Evolutionary conservation across 1,284 basidiomycete species (phyloP).

Genomic region (Ustilago bromivora): DNA sequence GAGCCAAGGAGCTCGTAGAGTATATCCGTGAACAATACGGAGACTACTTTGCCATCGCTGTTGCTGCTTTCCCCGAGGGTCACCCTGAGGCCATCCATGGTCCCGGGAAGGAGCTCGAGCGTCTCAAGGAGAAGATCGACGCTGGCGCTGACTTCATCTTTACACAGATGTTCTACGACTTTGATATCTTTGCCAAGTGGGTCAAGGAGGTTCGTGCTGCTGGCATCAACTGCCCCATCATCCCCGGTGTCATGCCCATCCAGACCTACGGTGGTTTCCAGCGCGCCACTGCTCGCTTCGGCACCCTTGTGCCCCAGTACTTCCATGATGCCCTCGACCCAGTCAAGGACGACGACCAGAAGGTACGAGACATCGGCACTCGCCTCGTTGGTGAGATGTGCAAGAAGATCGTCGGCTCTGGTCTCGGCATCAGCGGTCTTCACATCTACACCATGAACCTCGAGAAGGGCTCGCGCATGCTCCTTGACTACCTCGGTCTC

Average conservation of each 20-base stretch:
- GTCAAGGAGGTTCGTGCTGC: conserved; percentile 74
- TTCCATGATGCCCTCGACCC: conserved; percentile 87
- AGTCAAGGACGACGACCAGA: conserved; percentile 76
- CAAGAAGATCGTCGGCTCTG: conserved; percentile 61
- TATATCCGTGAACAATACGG: conserved; percentile 67
- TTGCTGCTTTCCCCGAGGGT: conserved; percentile 75
- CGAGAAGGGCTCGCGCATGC: conserved; percentile 68
- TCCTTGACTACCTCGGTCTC: conserved; percentile 67
- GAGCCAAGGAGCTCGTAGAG: conserved; percentile 65
- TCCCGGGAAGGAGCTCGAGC: conserved; percentile 78
- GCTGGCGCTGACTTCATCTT: conserved; percentile 90
- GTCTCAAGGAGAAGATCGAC: conserved; percentile 87
- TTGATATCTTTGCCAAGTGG: conserved; percentile 85
- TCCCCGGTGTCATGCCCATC: conserved; percentile 96
- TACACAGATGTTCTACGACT: conserved; percentile 96
- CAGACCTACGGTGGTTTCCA: conserved; percentile 98
- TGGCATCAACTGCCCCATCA: conserved; percentile 90
- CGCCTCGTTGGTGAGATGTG: conserved; percentile 68
- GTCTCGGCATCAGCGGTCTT: conserved; percentile 64
- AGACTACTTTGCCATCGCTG: conserved; percentile 69
- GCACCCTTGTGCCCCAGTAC: conserved; percentile 82
- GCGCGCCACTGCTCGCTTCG: conserved; percentile 88
- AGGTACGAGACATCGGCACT: conserved; percentile 60
- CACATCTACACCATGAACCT: conserved; percentile 70
- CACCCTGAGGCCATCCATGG: conserved; percentile 72